phyloP scores from a whole-genome alignment of 2,329 filamentous ascomycete species.

The Fusarium equiseti region DNA sequence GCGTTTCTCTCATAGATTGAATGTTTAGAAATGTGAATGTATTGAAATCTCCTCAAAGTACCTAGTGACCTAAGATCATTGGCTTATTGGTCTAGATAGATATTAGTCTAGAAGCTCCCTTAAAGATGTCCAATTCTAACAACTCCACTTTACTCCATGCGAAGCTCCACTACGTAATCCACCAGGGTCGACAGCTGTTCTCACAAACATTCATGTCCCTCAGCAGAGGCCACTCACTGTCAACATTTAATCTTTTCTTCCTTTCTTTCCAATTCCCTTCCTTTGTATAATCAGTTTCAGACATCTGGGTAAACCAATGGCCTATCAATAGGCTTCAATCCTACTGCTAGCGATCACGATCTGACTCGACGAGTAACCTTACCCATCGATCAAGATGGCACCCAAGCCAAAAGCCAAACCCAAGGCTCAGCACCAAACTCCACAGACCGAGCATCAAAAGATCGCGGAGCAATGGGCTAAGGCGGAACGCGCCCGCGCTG shows the following conservation, averaged over 20 bases:
- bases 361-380: constrained; percentile 15
- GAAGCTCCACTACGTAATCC: constrained; percentile 44
- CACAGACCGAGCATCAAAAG: constrained; percentile 61
- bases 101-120: constrained; percentile 13
- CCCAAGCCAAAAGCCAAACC: constrained; percentile 44
- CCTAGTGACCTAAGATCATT: constrained; percentile 7
- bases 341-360: constrained; percentile 27
- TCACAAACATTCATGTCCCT: constrained; percentile 33
- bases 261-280: constrained; percentile 5
- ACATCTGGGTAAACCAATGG: constrained; percentile 46
- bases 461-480: constrained; percentile 67
- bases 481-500: constrained; percentile 63
- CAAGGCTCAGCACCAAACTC: constrained; percentile 42
- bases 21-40: neutral
- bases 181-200: constrained; percentile 32
- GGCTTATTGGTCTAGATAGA: neutral
- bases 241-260: constrained; percentile 12
- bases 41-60: neutral
- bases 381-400: constrained; percentile 49
- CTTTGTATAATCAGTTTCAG: constrained; percentile 24
- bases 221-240: constrained; percentile 38
- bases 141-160: constrained; percentile 26
- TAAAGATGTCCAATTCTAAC: constrained; percentile 6
- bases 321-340: constrained; percentile 27
- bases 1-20: constrained; percentile 2